Percentiles rank a stretch among this genome's conserved stretches.
Evolutionary conservation across 2,329 filamentous ascomycete genomes (phyloP).

Genomic region (Ophiosphaerella herpotricha): DNA sequence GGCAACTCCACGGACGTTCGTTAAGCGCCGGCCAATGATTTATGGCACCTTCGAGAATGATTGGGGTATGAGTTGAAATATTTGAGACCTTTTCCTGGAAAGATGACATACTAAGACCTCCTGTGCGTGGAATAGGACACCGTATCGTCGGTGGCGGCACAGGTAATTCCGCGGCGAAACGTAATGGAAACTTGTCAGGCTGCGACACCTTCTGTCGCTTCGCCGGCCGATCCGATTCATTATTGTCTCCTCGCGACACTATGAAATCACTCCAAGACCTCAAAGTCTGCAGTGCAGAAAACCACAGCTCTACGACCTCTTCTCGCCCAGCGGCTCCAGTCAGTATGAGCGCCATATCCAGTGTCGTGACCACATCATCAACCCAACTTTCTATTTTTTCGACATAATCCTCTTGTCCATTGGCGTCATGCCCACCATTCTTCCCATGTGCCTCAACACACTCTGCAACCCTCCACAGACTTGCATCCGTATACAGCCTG

Average conservation of each 20-base stretch:
- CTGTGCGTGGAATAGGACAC: constrained; percentile 25
- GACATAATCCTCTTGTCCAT: constrained; percentile 6
- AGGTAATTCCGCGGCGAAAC: constrained; percentile 22
- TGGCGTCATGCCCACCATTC: constrained; percentile 10
- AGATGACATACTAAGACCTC: constrained; percentile 21
- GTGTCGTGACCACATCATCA: constrained; percentile 62
- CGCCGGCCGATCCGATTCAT: constrained; percentile 10
- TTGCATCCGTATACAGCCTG: constrained; percentile 71
- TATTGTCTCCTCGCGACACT: no score
- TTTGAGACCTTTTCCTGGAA: constrained; percentile 37
- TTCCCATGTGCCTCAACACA: constrained; percentile 26
- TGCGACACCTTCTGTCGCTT: constrained; percentile 23
- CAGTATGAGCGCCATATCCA: constrained; percentile 80
- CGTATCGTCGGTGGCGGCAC: constrained; percentile 13
- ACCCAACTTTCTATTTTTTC: constrained; percentile 51
- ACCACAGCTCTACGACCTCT: constrained; percentile 52
- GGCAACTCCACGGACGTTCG: constrained; percentile 71
- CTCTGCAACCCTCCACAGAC: constrained; percentile 63
- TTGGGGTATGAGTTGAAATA: constrained; percentile 50
- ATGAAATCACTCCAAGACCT: no score
- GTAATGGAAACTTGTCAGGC: constrained; percentile 5
- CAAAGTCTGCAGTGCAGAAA: constrained; percentile 55
- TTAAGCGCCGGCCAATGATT: constrained; percentile 77
- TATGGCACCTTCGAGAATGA: constrained; percentile 71
- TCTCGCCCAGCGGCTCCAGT: constrained; percentile 53